These are phyloP conservation scores for Podospora comata DNA, from an alignment of 495 filamentous ascomycete genomes.

Conservation along the genomic window DNA sequence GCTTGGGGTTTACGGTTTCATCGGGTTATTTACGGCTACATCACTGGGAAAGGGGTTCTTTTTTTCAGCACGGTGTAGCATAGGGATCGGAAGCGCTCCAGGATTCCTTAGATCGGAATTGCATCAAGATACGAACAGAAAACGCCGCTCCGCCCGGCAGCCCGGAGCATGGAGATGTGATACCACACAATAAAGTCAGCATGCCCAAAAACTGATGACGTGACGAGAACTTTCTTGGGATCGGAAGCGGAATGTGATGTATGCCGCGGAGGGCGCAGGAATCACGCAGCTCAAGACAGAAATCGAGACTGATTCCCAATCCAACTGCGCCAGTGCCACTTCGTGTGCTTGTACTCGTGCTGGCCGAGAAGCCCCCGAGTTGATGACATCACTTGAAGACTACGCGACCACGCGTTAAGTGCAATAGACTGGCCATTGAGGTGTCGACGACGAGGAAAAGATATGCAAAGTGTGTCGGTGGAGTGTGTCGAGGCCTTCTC, in stretches of 20 bases:
- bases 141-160: constrained; percentile 16
- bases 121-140: constrained; percentile 33
- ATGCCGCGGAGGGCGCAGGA: neutral
- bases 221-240: neutral
- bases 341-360: neutral
- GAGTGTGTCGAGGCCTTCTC: neutral
- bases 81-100: constrained; percentile 42
- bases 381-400: neutral
- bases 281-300: neutral
- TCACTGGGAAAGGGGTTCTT: constrained; percentile 33
- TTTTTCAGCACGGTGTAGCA: constrained; percentile 37
- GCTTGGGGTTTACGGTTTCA: constrained; percentile 31
- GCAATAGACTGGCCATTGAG: neutral
- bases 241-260: neutral
- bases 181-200: constrained; percentile 8
- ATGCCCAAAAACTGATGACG: neutral
- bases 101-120: constrained; percentile 38
- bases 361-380: neutral
- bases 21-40: constrained; percentile 32
- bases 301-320: neutral
- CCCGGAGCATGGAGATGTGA: constrained; percentile 23
- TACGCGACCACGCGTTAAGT: neutral
- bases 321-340: neutral
- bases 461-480: neutral
- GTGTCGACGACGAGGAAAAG: neutral